Base-by-base conservation (phyloP, 192 early-diverging fungal genomes). In the Backusella tarrabulga region DNA sequence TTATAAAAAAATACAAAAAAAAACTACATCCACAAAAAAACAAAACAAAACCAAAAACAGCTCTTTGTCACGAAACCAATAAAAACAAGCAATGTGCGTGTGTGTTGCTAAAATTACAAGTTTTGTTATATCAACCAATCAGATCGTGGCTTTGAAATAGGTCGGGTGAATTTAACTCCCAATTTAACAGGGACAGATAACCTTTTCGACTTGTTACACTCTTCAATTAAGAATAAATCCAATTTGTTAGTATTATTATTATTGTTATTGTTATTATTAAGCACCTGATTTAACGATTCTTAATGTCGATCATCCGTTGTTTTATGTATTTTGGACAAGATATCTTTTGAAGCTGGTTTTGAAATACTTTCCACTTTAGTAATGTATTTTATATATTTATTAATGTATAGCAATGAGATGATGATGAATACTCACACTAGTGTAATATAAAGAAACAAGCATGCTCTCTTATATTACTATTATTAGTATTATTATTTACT, bases 21-120 rank as follows among this genome's bases (percentile, higher is more conserved):
- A 60, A 26, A 60, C 7, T 54, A 54, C 17, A 56, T 23, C 1
- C 23, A 56, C 8, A 60, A 23, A 26, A 54, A 26, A 26, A 26
- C 11, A 26, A 63, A 26, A 63, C 56, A 26, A 63, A 29, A 63
- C 19, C 56, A 26, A 63, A 63, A 63, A 63, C 23, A 63, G 26
- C 56, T 29, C 56, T 63, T 23, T 63, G 56, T 63, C 56, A 63
- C 56, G 56, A 63, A 63, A 63, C 56, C 56, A 63, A 63, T 63
- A 63, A 63, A 63, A 63, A 63, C 26, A 63, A 63, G 56, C 26
- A 63, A 63, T 63, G 56, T 63, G 56, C 56, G 56, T 63, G 56
- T 63, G 21, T 23, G 12, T 63, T 63, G 56, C 56, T 63, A 63
- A 63, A 63, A 63, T 63, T 63, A 63, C 56, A 63, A 63, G 56